phyloP scores from a whole-genome alignment of 2,329 filamentous ascomycete genomes.

The Chrysoporthe puriensis region DNA sequence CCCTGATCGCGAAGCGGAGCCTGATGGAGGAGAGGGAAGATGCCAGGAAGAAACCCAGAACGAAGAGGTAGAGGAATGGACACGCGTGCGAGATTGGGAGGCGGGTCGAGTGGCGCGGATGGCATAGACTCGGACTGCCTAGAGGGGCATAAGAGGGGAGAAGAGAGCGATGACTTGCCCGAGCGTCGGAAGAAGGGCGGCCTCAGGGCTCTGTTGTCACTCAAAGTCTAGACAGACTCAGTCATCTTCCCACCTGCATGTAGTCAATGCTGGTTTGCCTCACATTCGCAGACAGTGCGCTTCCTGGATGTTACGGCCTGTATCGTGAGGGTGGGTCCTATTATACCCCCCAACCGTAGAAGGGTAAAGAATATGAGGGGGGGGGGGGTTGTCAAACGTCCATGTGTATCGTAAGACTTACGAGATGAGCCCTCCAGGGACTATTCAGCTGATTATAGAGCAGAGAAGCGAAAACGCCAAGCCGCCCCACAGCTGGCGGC shows the following conservation, averaged over 20 bases:
- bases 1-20: background rate
- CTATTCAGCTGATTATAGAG: background rate
- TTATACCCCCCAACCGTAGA: too few relatives aligned
- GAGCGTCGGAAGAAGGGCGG: background rate
- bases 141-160: background rate
- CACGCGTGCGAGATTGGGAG: background rate
- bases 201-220: background rate
- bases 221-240: background rate
- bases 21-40: conserved; percentile 7
- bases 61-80: background rate
- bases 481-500: too few relatives aligned
- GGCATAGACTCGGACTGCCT: background rate
- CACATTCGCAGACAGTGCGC: too few relatives aligned
- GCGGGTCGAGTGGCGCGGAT: background rate
- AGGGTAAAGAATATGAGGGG: too few relatives aligned
- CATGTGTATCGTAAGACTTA: too few relatives aligned
- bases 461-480: too few relatives aligned
- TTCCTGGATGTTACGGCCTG: too few relatives aligned
- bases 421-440: too few relatives aligned
- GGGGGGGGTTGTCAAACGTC: too few relatives aligned
- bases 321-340: too few relatives aligned
- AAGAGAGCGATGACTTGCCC: background rate
- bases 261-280: too few relatives aligned
- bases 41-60: background rate
- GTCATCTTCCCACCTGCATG: too few relatives aligned